Percentiles rank a stretch among this genome's conserved stretches.
These are phyloP conservation scores for Roridomyces roridus DNA, from an alignment of 768 basidiomycete species.

Conservation along the genomic window DNA sequence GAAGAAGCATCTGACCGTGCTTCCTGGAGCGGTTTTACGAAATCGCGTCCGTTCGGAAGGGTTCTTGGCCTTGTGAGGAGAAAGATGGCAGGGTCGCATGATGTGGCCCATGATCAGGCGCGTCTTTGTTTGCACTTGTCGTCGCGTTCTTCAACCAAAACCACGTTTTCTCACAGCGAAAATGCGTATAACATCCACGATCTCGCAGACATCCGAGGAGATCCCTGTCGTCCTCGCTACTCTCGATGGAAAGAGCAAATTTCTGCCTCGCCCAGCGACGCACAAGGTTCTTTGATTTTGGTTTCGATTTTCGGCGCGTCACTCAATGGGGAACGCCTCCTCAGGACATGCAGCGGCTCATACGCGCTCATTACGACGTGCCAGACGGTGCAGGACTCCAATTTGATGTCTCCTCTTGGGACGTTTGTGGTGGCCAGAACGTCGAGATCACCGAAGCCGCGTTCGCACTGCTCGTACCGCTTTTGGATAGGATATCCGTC, in stretches of 20 bases:
- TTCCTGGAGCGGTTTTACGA: neutral
- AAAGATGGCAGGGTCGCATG: too few relatives aligned
- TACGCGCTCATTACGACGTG: slow-evolving; percentile 11
- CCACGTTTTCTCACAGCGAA: too few relatives aligned
- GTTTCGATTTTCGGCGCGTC: neutral
- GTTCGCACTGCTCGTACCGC: slow-evolving; percentile 12
- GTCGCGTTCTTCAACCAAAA: neutral
- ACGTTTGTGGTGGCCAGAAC: slow-evolving; percentile 18
- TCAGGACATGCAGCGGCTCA: slow-evolving; percentile 19
- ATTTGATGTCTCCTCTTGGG: slow-evolving; percentile 15
- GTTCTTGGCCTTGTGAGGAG: too few relatives aligned
- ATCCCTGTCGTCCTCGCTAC: slow-evolving; percentile 18
- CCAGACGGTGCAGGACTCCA: slow-evolving; percentile 2
- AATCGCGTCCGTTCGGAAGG: too few relatives aligned
- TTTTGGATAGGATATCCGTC: slow-evolving; percentile 12
- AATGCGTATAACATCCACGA: slow-evolving; percentile 23
- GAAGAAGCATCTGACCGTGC: too few relatives aligned
- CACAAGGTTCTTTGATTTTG: slow-evolving; percentile 8
- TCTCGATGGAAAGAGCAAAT: slow-evolving; percentile 14
- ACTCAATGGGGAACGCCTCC: neutral
- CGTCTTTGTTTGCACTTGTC: too few relatives aligned
- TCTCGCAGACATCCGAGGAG: slow-evolving; percentile 12
- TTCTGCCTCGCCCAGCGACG: slow-evolving; percentile 15
- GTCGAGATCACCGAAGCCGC: slow-evolving; percentile 21
- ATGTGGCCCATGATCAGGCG: too few relatives aligned